A percentile compares a stretch with the other conserved stretches of the same genome.
phyloP scores from a whole-genome alignment of 2,329 filamentous ascomycete genomes.

The Epichloe typhina region DNA sequence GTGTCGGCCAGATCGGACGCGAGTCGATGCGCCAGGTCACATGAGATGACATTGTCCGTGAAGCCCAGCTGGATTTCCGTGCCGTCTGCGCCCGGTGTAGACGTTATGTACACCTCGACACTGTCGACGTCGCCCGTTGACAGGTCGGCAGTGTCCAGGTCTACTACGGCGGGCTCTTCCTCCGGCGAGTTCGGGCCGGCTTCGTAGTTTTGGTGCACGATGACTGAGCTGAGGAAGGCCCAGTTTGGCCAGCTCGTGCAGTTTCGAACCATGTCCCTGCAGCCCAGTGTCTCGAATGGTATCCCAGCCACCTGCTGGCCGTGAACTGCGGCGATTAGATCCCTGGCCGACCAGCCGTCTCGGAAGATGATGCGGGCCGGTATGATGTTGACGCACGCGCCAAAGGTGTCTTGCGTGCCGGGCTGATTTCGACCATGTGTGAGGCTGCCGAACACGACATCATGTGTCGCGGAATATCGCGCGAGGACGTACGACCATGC shows the following conservation, averaged over 20 bases:
- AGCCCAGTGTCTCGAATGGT: slow-evolving; percentile 1
- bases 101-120: slow-evolving; percentile 2
- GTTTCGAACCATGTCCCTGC: not conserved
- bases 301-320: not conserved
- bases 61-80: not conserved
- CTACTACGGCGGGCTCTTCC: not conserved
- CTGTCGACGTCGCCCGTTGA: slow-evolving; percentile 3
- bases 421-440: slow-evolving; percentile 3
- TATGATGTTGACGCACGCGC: slow-evolving; percentile 1
- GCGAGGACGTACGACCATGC: slow-evolving; percentile 2
- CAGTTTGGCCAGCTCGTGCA: slow-evolving; percentile 3
- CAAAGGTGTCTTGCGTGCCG: slow-evolving; percentile 1
- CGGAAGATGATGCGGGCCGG: not conserved
- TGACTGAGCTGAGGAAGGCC: slow-evolving; percentile 1
- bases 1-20: not conserved
- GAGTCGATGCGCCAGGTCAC: not conserved
- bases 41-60: slow-evolving; percentile 1
- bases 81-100: not conserved
- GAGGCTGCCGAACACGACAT: slow-evolving; percentile 3
- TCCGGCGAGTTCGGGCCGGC: not conserved
- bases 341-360: not conserved
- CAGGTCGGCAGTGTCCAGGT: slow-evolving; percentile 2
- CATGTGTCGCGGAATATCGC: not conserved
- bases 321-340: not conserved
- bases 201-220: slow-evolving; percentile 1